These are phyloP conservation scores for Saturnispora sanitii DNA, from an alignment of 805 yeast genomes.

Conservation along the genomic window DNA sequence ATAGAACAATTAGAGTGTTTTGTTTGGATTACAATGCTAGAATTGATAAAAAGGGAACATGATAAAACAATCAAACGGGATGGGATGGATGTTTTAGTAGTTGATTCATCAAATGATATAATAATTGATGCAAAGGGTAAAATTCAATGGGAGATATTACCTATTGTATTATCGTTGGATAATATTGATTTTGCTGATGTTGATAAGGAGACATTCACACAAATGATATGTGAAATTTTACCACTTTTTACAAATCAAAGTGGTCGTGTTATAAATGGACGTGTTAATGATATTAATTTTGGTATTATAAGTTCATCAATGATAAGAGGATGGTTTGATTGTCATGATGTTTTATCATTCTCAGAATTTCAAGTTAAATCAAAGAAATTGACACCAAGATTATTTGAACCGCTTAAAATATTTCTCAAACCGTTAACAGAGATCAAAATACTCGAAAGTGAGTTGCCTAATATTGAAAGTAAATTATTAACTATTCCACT, in stretches of 20 bases:
- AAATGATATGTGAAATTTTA: slow-evolving; percentile 3
- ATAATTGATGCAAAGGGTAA: slow-evolving; percentile 16
- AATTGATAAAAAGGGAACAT: neutral
- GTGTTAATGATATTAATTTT: slow-evolving; percentile 6
- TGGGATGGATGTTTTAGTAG: neutral
- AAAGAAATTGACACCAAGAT: slow-evolving; percentile 29
- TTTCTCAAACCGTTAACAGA: slow-evolving; percentile 31
- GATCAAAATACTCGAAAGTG: neutral
- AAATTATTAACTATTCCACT: slow-evolving; percentile 31
- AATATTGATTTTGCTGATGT: slow-evolving; percentile 3
- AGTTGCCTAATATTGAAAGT: slow-evolving; percentile 16
- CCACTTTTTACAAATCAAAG: slow-evolving; percentile 8
- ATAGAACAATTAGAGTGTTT: neutral
- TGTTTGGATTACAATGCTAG: slow-evolving; percentile 1
- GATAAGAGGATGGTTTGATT: neutral
- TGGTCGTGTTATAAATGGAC: neutral
- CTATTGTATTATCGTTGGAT: slow-evolving; percentile 35
- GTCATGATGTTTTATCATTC: neutral
- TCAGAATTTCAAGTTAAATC: neutral
- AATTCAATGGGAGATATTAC: slow-evolving; percentile 26
- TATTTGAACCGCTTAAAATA: slow-evolving; percentile 36
- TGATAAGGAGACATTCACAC: neutral
- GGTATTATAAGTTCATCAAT: slow-evolving; percentile 1
- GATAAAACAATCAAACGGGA: neutral
- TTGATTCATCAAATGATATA: slow-evolving; percentile 18